These are phyloP conservation scores for Mitragyna speciosa DNA, from an alignment of 257 asterid genomes.

Conservation along the genomic window DNA sequence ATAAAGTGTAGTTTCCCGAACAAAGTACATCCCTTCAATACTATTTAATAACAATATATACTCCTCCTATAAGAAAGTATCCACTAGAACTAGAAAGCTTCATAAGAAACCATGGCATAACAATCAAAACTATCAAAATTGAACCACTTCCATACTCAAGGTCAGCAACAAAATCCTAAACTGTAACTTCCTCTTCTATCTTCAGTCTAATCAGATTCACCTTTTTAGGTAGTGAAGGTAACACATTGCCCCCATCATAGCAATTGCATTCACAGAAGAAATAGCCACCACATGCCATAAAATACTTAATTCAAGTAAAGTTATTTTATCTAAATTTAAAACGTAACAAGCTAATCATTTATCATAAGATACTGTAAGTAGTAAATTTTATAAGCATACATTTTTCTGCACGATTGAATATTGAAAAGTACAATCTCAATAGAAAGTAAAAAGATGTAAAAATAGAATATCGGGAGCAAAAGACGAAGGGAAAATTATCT, in stretches of 20 bases:
- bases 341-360: too few relatives aligned
- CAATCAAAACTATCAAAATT: slow-evolving; percentile 49
- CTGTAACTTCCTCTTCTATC: slow-evolving; percentile 31
- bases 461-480: too few relatives aligned
- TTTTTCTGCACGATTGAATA: too few relatives aligned
- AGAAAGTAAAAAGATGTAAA: too few relatives aligned
- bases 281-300: slow-evolving; percentile 47
- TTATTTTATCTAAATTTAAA: too few relatives aligned
- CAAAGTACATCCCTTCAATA: background rate
- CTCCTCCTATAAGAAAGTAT: slow-evolving; percentile 15
- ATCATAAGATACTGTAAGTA: too few relatives aligned
- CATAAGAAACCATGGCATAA: slow-evolving; percentile 26
- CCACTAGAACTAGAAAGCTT: slow-evolving; percentile 30
- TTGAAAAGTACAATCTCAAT: too few relatives aligned
- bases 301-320: too few relatives aligned
- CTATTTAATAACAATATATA: slow-evolving; percentile 14
- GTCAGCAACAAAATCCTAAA: slow-evolving; percentile 36
- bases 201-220: slow-evolving; percentile 22
- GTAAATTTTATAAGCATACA: too few relatives aligned
- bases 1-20: background rate
- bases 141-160: slow-evolving; percentile 30
- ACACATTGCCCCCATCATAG: slow-evolving; percentile 40
- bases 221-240: slow-evolving; percentile 39
- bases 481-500: too few relatives aligned
- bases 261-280: slow-evolving; percentile 48